Conservation (phyloP, 2,329 filamentous ascomycete genomes). For the Penicillium palitans region DNA sequence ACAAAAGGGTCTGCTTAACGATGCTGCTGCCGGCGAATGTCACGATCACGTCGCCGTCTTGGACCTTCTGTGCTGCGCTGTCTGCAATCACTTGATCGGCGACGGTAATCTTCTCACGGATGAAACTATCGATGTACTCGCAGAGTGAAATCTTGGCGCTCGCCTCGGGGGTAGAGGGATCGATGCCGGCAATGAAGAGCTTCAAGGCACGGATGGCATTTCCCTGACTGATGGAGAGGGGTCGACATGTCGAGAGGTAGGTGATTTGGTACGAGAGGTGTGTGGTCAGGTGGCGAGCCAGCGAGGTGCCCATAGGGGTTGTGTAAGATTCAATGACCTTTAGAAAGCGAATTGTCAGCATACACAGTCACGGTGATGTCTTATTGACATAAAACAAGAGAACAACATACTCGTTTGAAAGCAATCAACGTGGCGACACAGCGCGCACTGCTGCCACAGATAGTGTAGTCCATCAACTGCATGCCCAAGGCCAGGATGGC, state of each 20-base stretch:
- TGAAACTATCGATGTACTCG: slow-evolving; percentile 82
- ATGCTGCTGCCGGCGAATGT: slow-evolving; percentile 85
- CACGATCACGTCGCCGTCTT: slow-evolving; percentile 76
- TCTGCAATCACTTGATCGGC: slow-evolving; percentile 83
- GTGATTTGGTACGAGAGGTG: slow-evolving; percentile 95
- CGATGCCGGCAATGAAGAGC: slow-evolving; percentile 84
- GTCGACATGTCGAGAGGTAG: slow-evolving; percentile 89
- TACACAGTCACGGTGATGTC: not conserved
- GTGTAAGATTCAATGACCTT: slow-evolving; percentile 91
- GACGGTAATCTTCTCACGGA: slow-evolving; percentile 83
- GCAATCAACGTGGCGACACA: slow-evolving; percentile 84
- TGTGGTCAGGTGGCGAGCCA: slow-evolving; percentile 86
- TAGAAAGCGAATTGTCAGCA: slow-evolving; percentile 21
- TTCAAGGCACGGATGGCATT: slow-evolving; percentile 96
- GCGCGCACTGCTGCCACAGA: slow-evolving; percentile 85
- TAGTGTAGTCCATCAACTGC: slow-evolving; percentile 83
- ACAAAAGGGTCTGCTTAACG: slow-evolving; percentile 77
- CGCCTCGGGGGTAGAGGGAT: slow-evolving; percentile 78
- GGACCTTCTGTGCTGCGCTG: slow-evolving; percentile 72
- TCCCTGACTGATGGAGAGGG: slow-evolving; percentile 94
- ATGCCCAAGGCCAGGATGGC: slow-evolving; percentile 81
- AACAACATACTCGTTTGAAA: slow-evolving; percentile 72
- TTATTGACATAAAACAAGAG: not conserved
- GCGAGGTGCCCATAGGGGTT: slow-evolving; percentile 78
- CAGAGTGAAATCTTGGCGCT: slow-evolving; percentile 78